A percentile compares a stretch with the other conserved stretches of the same genome.
Conservation (phyloP, 257 asterid species). For the Salvia miltiorrhiza region DNA sequence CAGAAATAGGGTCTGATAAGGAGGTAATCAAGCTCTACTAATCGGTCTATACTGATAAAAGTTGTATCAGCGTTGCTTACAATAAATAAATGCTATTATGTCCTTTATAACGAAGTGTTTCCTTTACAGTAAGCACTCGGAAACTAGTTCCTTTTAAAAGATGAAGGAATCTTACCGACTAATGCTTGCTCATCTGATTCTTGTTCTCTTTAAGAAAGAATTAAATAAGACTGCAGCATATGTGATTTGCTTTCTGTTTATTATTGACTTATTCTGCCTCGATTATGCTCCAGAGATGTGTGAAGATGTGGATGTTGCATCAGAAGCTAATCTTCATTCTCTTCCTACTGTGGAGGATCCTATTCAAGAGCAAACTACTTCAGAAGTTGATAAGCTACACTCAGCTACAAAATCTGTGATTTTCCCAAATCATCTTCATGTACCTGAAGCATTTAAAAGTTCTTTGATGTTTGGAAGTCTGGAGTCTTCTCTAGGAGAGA, state of each 20-base stretch:
- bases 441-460: constrained; percentile 45
- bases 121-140: too few species aligned
- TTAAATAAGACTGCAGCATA: too few species aligned
- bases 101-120: too few species aligned
- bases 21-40: too few species aligned
- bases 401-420: constrained; percentile 42
- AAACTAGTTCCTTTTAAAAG: too few species aligned
- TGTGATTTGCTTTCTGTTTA: not conserved
- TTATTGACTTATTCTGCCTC: not conserved
- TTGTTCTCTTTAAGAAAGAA: too few species aligned
- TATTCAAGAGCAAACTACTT: constrained; percentile 22
- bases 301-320: constrained; percentile 25
- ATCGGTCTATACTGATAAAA: too few species aligned
- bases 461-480: constrained; percentile 58
- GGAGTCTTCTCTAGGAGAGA: constrained; percentile 29
- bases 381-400: constrained; percentile 41
- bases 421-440: constrained; percentile 54
- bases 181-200: too few species aligned
- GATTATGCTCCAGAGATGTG: constrained; percentile 35
- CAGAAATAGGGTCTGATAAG: too few species aligned
- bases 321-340: constrained; percentile 22
- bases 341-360: constrained; percentile 26
- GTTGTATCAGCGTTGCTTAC: too few species aligned
- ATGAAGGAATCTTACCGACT: too few species aligned
- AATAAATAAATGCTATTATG: too few species aligned